phyloP scores from a whole-genome alignment of 805 yeast species.

The Candida silvicultrix region DNA sequence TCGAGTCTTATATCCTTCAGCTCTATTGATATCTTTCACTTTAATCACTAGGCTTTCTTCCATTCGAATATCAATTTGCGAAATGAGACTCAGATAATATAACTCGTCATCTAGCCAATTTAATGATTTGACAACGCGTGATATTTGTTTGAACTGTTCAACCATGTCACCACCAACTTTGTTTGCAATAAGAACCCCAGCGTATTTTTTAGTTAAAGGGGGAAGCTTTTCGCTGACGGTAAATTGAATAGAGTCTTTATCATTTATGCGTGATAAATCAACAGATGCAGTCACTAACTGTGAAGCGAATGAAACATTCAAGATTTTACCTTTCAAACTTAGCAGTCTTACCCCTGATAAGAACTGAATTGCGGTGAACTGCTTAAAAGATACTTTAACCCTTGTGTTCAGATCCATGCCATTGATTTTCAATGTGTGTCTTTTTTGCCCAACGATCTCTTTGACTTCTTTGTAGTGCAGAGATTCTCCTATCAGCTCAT shows the following conservation, averaged over 20 bases:
- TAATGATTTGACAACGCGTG: constrained; percentile 1
- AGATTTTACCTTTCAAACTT: neutral
- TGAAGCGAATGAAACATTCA: neutral
- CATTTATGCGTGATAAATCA: neutral
- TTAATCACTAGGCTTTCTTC: constrained; percentile 6
- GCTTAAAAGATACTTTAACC: neutral
- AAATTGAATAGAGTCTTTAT: neutral
- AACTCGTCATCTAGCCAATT: constrained; percentile 10
- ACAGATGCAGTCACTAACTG: neutral
- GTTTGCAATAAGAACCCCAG: neutral
- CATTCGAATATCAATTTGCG: constrained; percentile 6
- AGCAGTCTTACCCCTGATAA: neutral
- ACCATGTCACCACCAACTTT: neutral
- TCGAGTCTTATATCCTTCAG: constrained; percentile 11
- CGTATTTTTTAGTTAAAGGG: neutral
- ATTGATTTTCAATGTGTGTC: neutral
- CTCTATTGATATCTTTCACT: constrained; percentile 12
- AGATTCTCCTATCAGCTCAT: constrained; percentile 1
- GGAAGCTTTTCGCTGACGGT: neutral
- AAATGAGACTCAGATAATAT: constrained; percentile 11
- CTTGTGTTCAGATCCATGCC: neutral
- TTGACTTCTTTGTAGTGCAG: neutral
- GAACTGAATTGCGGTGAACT: neutral
- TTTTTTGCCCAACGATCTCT: neutral
- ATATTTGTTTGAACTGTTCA: constrained; percentile 5